Conservation (phyloP, 1,284 basidiomycete species). For the Puccinia brachypodii region DNA sequence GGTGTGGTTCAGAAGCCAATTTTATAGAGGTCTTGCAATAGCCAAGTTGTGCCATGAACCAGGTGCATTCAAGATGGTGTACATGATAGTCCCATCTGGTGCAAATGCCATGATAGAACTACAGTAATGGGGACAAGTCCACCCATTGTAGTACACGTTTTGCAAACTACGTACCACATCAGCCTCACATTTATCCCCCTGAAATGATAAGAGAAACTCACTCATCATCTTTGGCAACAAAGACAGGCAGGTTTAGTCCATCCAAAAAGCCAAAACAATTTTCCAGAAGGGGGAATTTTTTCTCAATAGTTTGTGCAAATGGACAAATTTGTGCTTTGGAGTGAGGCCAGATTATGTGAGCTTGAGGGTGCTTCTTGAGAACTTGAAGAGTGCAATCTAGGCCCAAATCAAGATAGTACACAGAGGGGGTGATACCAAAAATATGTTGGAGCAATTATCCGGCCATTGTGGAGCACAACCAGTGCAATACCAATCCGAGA, state of each 20-base stretch:
- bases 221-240: constrained; percentile 56
- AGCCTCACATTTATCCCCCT: not conserved
- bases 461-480: constrained; percentile 59
- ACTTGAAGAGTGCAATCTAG: not conserved
- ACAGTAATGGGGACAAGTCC: not conserved
- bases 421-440: constrained; percentile 50
- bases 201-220: constrained; percentile 49
- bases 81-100: not conserved
- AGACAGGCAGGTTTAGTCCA: constrained; percentile 54
- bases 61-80: not conserved
- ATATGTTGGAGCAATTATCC: constrained; percentile 58
- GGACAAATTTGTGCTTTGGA: not conserved
- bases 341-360: not conserved
- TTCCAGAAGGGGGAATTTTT: constrained; percentile 54
- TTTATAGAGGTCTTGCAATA: not conserved
- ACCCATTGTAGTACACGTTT: not conserved
- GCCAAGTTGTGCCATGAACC: not conserved
- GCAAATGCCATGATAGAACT: too few species aligned
- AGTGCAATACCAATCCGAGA: constrained; percentile 61
- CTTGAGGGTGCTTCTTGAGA: not conserved
- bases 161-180: not conserved
- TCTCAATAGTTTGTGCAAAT: not conserved
- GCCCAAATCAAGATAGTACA: not conserved
- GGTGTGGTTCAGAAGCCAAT: not conserved
- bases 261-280: constrained; percentile 60